phyloP scores from a whole-genome alignment of 441 rosid species.

The Francoa sonchifolia region DNA sequence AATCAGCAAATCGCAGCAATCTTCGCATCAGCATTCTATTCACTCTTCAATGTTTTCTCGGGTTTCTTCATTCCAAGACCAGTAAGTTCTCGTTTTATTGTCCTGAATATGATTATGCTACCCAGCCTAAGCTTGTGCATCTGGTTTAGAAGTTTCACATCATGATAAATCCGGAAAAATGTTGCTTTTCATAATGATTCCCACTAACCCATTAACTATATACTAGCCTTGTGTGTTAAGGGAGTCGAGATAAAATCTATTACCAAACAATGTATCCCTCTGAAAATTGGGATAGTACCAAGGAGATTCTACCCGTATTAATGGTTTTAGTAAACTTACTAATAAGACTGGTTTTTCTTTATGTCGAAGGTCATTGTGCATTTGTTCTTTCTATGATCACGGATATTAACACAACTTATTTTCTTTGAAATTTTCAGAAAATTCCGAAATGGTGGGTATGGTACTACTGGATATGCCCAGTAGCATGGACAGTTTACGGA shows the following conservation, averaged over 20 bases:
- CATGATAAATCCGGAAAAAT: not conserved
- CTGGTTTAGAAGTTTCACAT: not conserved
- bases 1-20: constrained; percentile 84
- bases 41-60: constrained; percentile 78
- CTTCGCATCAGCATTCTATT: constrained; percentile 68
- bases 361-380: no score
- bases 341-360: no score
- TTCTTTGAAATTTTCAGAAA: constrained; percentile 27
- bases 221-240: no score
- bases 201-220: no score
- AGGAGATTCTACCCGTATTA: no score
- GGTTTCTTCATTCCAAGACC: constrained; percentile 92
- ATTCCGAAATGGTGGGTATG: constrained; percentile 90
- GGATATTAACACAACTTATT: not conserved
- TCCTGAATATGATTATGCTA: no score
- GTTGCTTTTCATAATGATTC: no score
- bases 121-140: not conserved
- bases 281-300: no score
- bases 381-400: no score
- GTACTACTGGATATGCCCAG: constrained; percentile 83
- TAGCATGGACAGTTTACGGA: constrained; percentile 83
- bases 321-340: no score
- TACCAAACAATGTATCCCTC: no score
- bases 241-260: no score
- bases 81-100: constrained; percentile 27